These are phyloP conservation scores for Raffaelea deltoideospora DNA, from an alignment of 2,329 filamentous ascomycete species.

Conservation along the genomic window DNA sequence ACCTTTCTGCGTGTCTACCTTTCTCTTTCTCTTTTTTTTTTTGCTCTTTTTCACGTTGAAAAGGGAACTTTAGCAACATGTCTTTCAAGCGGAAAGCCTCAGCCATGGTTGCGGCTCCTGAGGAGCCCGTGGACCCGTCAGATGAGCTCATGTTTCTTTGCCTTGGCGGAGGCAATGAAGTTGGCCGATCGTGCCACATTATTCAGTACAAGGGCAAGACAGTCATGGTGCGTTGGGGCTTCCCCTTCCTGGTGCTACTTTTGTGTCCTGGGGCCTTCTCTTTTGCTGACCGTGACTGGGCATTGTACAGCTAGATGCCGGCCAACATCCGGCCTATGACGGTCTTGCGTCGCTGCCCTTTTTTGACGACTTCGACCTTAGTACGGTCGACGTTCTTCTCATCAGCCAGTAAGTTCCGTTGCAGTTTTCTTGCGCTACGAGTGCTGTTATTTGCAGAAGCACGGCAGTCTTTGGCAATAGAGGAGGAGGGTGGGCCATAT, in stretches of 20 bases:
- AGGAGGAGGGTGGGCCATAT: too few species aligned
- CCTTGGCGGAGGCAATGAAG: slow-evolving; percentile 90
- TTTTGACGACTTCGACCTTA: slow-evolving; percentile 96
- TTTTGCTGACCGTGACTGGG: background rate
- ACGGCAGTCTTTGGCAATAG: too few species aligned
- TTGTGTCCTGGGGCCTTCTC: slow-evolving; percentile 2
- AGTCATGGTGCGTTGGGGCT: slow-evolving; percentile 62
- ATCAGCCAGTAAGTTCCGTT: slow-evolving; percentile 97
- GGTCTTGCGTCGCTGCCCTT: slow-evolving; percentile 87
- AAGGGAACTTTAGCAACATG: slow-evolving; percentile 41
- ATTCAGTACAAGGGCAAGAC: slow-evolving; percentile 99
- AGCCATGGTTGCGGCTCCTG: slow-evolving; percentile 53
- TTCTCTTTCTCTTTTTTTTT: background rate
- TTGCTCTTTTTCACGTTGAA: too few species aligned
- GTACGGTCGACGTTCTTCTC: slow-evolving; percentile 88
- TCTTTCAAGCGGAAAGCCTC: slow-evolving; percentile 84
- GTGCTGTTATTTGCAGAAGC: too few species aligned
- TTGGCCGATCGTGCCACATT: slow-evolving; percentile 92
- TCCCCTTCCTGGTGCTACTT: background rate
- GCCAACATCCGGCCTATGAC: slow-evolving; percentile 92
- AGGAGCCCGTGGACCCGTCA: slow-evolving; percentile 81
- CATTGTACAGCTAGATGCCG: slow-evolving; percentile 66
- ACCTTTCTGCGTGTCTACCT: background rate
- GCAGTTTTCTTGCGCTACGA: too few species aligned
- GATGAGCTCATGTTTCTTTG: slow-evolving; percentile 93